Conservation (phyloP, 23 red algal species). For the Gracilaria domingensis region DNA sequence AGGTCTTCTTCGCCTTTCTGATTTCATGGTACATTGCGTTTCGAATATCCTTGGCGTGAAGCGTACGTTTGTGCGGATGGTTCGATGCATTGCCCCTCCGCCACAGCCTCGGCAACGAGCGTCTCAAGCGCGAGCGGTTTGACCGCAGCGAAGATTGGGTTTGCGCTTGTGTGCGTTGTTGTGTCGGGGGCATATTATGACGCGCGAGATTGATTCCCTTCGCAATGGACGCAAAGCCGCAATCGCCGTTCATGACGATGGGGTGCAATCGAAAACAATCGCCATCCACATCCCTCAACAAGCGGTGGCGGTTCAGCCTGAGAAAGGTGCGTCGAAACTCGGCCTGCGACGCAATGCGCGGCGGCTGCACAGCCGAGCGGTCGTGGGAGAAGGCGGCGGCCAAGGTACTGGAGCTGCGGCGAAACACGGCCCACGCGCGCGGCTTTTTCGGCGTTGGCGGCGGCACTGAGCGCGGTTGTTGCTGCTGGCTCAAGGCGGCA, state of each 20-base stretch:
- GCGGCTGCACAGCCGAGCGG: conserved; percentile 14
- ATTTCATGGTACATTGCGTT: conserved; percentile 65
- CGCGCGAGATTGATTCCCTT: conserved; percentile 53
- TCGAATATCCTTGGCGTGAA: conserved; percentile 61
- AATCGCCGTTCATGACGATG: conserved; percentile 74
- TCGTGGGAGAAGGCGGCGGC: conserved; percentile 4
- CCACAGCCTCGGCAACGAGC: conserved; percentile 27
- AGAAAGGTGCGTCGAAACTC: conserved; percentile 65
- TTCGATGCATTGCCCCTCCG: not conserved
- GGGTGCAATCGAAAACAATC: conserved; percentile 52
- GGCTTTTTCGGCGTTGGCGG: conserved; percentile 26
- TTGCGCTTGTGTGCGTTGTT: not conserved
- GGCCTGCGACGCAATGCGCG: conserved; percentile 43
- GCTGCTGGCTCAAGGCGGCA: too few relatives aligned
- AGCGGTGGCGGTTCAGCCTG: conserved; percentile 14
- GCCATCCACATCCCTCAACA: conserved; percentile 47
- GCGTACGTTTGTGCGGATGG: conserved; percentile 13
- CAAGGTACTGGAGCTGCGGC: conserved; percentile 8
- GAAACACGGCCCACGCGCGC: conserved; percentile 28
- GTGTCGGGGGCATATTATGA: not conserved
- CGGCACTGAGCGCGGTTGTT: too few relatives aligned
- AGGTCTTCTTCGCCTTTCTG: conserved; percentile 54
- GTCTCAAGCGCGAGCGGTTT: not conserved
- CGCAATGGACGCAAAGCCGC: conserved; percentile 64
- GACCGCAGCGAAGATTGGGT: not conserved